Evolutionary conservation across 441 rosid genomes (phyloP).

Genomic region (Arabidopsis lyrata): DNA sequence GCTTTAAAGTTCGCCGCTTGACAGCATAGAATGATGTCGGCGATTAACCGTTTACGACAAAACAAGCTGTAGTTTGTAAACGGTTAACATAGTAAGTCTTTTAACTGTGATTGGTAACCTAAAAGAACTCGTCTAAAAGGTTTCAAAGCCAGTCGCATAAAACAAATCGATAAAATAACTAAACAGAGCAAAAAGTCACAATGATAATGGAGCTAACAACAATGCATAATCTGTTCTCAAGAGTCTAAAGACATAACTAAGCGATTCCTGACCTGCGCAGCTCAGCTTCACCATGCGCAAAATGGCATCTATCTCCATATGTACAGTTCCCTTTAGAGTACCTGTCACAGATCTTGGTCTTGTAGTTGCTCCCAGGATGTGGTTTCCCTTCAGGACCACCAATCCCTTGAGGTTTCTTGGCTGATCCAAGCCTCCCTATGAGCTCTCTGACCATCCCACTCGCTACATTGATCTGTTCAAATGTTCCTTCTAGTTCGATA

Average conservation of each 20-base stretch:
- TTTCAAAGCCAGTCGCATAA: conserved; percentile 8
- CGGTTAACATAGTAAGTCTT: too few relatives aligned
- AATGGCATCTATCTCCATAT: conserved; percentile 86
- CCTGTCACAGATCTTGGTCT: conserved; percentile 85
- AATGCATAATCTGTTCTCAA: conserved; percentile 7
- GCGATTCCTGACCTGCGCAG: conserved; percentile 56
- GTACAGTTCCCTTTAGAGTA: conserved; percentile 80
- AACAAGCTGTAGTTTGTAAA: too few relatives aligned
- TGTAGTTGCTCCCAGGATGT: conserved; percentile 60
- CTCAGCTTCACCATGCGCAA: conserved; percentile 86
- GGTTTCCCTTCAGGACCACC: conserved; percentile 48
- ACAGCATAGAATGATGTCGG: neutral
- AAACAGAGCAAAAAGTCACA: neutral
- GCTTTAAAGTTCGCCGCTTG: neutral
- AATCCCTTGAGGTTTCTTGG: conserved; percentile 15
- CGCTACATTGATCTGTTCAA: conserved; percentile 84
- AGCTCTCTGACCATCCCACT: conserved; percentile 77
- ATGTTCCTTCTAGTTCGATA: conserved; percentile 83
- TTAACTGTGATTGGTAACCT: too few relatives aligned
- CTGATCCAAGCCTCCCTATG: conserved; percentile 56
- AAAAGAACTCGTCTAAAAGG: neutral
- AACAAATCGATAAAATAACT: neutral
- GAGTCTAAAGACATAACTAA: conserved; percentile 13
- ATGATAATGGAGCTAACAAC: neutral
- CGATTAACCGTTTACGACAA: neutral